A percentile compares a stretch with the other conserved stretches of the same genome.
Evolutionary conservation across 805 yeast genomes (phyloP).

Genomic region (Jamesozyma lodderae): DNA sequence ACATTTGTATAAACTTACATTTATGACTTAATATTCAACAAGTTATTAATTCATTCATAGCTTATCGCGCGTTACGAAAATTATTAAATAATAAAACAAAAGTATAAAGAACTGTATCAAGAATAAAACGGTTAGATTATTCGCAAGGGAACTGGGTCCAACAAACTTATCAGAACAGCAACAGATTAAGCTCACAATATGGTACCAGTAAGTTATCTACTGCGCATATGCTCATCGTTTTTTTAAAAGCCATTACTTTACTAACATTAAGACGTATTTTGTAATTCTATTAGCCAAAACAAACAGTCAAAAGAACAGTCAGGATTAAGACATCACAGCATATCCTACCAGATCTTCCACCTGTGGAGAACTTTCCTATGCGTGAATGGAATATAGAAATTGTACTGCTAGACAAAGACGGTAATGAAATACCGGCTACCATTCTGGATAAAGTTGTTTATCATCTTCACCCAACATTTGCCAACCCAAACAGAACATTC

Average conservation of each 20-base stretch:
- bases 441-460: slow-evolving; percentile 89
- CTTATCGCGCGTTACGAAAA: too few species aligned
- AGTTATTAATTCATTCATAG: too few species aligned
- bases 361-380: slow-evolving; percentile 87
- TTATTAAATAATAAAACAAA: too few species aligned
- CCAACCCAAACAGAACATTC: slow-evolving; percentile 73
- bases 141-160: too few species aligned
- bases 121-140: too few species aligned
- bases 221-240: not conserved
- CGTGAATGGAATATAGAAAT: slow-evolving; percentile 86
- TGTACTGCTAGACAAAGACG: slow-evolving; percentile 64
- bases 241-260: not conserved
- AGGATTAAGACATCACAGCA: slow-evolving; percentile 83
- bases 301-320: slow-evolving; percentile 68
- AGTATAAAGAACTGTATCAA: too few species aligned
- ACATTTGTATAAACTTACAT: too few species aligned
- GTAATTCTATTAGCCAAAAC: slow-evolving; percentile 1
- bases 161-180: too few species aligned
- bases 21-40: too few species aligned
- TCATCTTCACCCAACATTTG: slow-evolving; percentile 89
- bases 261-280: not conserved
- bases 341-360: slow-evolving; percentile 70
- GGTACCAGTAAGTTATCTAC: slow-evolving; percentile 19
- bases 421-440: slow-evolving; percentile 75
- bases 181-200: too few species aligned